Evolutionary conservation across 2,329 filamentous ascomycete species (phyloP).

Genomic region (Leptographium wingfieldii): DNA sequence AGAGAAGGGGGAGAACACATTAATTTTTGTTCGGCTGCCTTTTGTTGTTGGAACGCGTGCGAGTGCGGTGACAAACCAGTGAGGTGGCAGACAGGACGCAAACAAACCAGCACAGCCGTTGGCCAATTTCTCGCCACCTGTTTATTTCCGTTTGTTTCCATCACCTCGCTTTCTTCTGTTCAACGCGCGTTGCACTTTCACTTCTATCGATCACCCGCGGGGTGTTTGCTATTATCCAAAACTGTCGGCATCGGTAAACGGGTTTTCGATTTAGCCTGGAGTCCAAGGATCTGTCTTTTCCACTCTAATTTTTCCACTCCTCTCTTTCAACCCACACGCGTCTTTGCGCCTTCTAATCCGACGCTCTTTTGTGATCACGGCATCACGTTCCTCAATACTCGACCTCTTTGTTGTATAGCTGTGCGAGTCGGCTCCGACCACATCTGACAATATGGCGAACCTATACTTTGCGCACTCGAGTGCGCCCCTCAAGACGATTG

Average conservation of each 20-base stretch:
- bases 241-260: not conserved
- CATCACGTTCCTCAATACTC: not conserved
- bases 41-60: not conserved
- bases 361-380: not conserved
- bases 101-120: not conserved
- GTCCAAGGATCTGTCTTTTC: not conserved
- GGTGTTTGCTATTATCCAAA: not conserved
- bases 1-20: not conserved
- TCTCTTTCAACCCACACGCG: not conserved
- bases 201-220: not conserved
- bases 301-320: not conserved
- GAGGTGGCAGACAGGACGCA: not conserved
- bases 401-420: not conserved
- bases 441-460: slow-evolving; percentile 67
- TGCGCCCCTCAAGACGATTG: slow-evolving; percentile 91
- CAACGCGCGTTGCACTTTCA: not conserved
- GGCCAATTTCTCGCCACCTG: not conserved
- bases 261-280: not conserved
- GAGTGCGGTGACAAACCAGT: not conserved
- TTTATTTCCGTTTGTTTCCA: not conserved
- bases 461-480: slow-evolving; percentile 82
- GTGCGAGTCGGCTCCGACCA: not conserved
- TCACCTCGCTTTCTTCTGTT: not conserved
- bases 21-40: not conserved
- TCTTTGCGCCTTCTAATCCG: not conserved